Conservation (phyloP, 495 filamentous ascomycete genomes). For the Neurospora tetrasperma region DNA sequence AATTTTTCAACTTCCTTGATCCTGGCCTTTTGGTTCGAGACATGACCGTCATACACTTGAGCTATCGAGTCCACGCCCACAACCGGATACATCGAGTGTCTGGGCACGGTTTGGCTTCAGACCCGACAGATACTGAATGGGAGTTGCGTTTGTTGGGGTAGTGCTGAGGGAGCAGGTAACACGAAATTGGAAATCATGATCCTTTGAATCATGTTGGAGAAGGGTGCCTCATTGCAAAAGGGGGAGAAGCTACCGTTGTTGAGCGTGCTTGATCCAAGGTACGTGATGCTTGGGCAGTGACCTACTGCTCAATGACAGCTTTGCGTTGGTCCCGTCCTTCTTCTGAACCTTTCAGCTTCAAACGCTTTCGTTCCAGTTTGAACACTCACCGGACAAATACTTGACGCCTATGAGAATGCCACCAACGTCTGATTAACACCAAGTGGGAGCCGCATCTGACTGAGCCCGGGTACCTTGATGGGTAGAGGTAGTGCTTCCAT, state of each 20-base stretch:
- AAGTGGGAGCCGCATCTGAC: background rate
- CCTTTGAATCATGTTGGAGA: background rate
- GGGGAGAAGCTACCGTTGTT: background rate
- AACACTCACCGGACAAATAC: background rate
- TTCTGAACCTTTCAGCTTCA: background rate
- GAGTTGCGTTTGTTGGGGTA: background rate
- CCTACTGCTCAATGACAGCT: background rate
- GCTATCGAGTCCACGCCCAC: background rate
- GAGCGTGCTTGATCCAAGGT: background rate
- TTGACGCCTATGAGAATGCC: background rate
- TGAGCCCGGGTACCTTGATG: background rate
- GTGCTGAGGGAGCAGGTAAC: background rate
- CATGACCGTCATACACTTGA: background rate
- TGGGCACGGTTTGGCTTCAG: background rate
- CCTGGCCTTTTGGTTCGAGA: background rate
- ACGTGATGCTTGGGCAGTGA: background rate
- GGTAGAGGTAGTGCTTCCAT: background rate
- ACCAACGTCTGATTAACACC: background rate
- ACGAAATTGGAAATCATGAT: background rate
- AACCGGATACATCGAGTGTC: background rate
- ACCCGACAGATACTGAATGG: background rate
- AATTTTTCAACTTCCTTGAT: background rate
- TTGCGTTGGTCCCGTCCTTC: background rate
- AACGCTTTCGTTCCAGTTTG: background rate
- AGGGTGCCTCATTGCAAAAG: background rate